A percentile compares a stretch with the other conserved stretches of the same genome.
Evolutionary conservation across 202 grass and related monocot genomes (phyloP).

Genomic region (Setaria viridis): DNA sequence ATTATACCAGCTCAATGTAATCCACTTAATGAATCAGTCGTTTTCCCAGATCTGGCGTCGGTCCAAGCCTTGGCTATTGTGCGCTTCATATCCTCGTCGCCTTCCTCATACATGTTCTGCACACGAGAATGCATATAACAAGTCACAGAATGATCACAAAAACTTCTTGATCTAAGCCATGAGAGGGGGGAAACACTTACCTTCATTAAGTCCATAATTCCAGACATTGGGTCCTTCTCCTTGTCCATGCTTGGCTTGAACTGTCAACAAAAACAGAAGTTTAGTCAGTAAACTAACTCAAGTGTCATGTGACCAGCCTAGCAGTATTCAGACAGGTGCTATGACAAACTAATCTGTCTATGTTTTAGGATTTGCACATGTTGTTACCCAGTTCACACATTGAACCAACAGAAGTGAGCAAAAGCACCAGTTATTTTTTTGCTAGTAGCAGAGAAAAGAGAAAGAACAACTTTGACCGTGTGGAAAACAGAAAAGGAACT

Average conservation of each 20-base stretch:
- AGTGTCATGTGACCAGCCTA: not conserved
- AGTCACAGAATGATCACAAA: not conserved
- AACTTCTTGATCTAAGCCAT: not conserved
- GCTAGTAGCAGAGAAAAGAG: not conserved
- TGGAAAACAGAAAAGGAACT: not conserved
- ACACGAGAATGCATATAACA: constrained; percentile 8
- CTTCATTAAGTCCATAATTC: constrained; percentile 98
- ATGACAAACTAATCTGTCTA: not conserved
- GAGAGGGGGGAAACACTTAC: constrained; percentile 16
- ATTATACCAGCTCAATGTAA: constrained; percentile 36
- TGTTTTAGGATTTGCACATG: not conserved
- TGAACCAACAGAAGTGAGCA: not conserved
- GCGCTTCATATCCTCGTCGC: constrained; percentile 82
- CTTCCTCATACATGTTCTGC: constrained; percentile 91
- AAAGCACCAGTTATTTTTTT: not conserved
- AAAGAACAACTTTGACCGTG: not conserved
- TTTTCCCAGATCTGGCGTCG: constrained; percentile 78
- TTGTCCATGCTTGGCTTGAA: constrained; percentile 74
- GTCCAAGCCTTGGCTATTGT: constrained; percentile 78
- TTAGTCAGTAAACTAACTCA: not conserved
- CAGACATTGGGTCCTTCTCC: constrained; percentile 90
- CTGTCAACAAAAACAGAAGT: constrained; percentile 45
- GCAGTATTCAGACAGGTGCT: not conserved
- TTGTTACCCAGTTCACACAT: not conserved
- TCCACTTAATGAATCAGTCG: constrained; percentile 50